These are phyloP conservation scores for Fusarium lateritium DNA, from an alignment of 2,329 filamentous ascomycete genomes.

Conservation along the genomic window DNA sequence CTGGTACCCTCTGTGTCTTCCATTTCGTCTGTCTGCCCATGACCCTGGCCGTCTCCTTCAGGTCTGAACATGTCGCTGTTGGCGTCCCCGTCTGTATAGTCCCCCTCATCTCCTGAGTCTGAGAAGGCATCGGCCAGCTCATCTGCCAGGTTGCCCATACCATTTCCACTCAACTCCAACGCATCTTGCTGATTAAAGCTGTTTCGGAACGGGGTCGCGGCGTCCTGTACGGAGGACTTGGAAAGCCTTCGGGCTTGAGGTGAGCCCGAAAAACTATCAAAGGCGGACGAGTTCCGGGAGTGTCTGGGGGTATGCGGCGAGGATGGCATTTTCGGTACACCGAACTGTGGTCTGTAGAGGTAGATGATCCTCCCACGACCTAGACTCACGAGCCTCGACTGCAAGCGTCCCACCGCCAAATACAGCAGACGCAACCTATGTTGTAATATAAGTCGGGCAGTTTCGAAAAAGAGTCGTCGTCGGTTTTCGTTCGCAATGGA, in stretches of 20 bases:
- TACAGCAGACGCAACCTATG: slow-evolving; percentile 20
- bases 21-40: slow-evolving; percentile 32
- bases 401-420: slow-evolving; percentile 34
- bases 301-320: slow-evolving; percentile 71
- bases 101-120: slow-evolving; percentile 74
- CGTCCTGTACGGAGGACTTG: slow-evolving; percentile 66
- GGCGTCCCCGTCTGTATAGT: slow-evolving; percentile 61
- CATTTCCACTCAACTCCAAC: slow-evolving; percentile 66
- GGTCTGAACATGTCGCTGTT: slow-evolving; percentile 39
- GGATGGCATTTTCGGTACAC: slow-evolving; percentile 51
- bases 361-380: slow-evolving; percentile 29
- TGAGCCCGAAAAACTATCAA: slow-evolving; percentile 65
- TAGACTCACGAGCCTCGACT: slow-evolving; percentile 33
- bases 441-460: neutral
- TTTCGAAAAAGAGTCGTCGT: neutral
- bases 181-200: slow-evolving; percentile 65
- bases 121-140: slow-evolving; percentile 83
- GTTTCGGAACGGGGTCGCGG: slow-evolving; percentile 63
- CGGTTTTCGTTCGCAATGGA: slow-evolving; percentile 5
- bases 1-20: slow-evolving; percentile 17
- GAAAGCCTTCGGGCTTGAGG: slow-evolving; percentile 65
- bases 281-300: slow-evolving; percentile 70
- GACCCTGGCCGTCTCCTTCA: slow-evolving; percentile 11
- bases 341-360: slow-evolving; percentile 17
- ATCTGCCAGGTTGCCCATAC: slow-evolving; percentile 84